Base-by-base conservation (phyloP, 768 basidiomycete species). In the Termitomyces sp. region DNA sequence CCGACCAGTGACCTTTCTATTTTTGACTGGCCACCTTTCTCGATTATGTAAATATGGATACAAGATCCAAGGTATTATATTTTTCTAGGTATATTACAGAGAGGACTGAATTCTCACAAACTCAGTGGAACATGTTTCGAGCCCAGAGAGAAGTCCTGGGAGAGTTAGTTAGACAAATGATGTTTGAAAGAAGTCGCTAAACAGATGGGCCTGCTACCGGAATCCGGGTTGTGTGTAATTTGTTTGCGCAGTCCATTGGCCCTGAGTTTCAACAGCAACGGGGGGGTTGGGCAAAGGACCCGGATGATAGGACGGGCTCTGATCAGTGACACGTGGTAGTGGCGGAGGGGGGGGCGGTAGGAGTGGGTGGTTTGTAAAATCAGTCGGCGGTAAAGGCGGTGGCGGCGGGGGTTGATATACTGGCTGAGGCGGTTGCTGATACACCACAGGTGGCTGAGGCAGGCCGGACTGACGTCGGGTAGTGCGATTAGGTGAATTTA, bases 361-460 rank as follows among this genome's bases (percentile, higher is more conserved):
- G 6, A 66, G 66, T 5, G 68, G 51, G 37, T 66, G 67, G 56
- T 67, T 73, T 39, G 66, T 63, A 27, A 60, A 55, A 44, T 69
- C 66, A 32, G 63, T 56, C n/a, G 63, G 63, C 7, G 67, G 61
- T 28, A 73, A 70, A 23, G 79, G 78, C n/a, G 73, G 72, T 55
- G 76, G 75, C 5, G 69, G 68, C 19, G 70, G 69, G 45, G 65
- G 65, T 32, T 69, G 71, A 51, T 66, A 68, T 48, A 64, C 65
- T 45, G 60, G 56, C 30, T 65, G 63, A 41, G 50, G 56, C 9
- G 63, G 57, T 51, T 75, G 70, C 47, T 75, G 74, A 54, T 78
- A 77, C 53, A 69, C 71, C 23, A 72, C 60, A 12, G 78, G 82
- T 25, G 77, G 80, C 32, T 76, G 76, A 51, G 82, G 83, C 21